These are phyloP conservation scores for Wallacemonas sp. DNA, from an alignment of 208 protist genomes.

Conservation along the genomic window DNA sequence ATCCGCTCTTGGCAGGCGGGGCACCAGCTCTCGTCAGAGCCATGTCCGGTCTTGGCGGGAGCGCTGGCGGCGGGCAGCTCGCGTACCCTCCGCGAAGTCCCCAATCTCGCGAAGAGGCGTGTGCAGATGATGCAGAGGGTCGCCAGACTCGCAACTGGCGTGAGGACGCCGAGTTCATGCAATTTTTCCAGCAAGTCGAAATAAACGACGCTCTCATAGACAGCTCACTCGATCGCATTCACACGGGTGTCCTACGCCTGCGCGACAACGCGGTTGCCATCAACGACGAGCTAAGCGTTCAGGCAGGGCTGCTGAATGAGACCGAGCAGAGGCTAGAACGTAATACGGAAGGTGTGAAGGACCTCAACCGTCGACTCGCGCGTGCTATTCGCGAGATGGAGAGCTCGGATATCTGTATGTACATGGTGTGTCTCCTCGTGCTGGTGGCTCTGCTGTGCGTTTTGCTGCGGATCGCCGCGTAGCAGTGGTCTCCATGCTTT, in stretches of 20 bases:
- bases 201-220: slow-evolving; percentile 65
- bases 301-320: slow-evolving; percentile 53
- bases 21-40: background rate
- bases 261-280: slow-evolving; percentile 62
- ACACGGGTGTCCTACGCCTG: slow-evolving; percentile 48
- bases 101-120: background rate
- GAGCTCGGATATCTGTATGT: slow-evolving; percentile 52
- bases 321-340: slow-evolving; percentile 40
- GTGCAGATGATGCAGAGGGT: slow-evolving; percentile 6
- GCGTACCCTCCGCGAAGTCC: too few species aligned
- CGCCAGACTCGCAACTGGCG: slow-evolving; percentile 23
- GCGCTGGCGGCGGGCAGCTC: too few species aligned
- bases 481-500: background rate
- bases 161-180: slow-evolving; percentile 63
- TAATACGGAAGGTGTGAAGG: slow-evolving; percentile 36
- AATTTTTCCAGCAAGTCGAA: slow-evolving; percentile 57
- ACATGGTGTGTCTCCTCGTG: slow-evolving; percentile 44
- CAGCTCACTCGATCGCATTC: slow-evolving; percentile 62
- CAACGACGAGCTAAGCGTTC: slow-evolving; percentile 54
- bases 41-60: background rate
- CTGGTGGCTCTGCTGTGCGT: slow-evolving; percentile 40
- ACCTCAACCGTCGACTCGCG: slow-evolving; percentile 58
- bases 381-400: slow-evolving; percentile 52
- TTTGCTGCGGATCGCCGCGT: slow-evolving; percentile 23
- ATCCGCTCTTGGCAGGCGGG: slow-evolving; percentile 9